phyloP scores from a whole-genome alignment of 1,139 yeast genomes.

The Torulaspora pretoriensis region DNA sequence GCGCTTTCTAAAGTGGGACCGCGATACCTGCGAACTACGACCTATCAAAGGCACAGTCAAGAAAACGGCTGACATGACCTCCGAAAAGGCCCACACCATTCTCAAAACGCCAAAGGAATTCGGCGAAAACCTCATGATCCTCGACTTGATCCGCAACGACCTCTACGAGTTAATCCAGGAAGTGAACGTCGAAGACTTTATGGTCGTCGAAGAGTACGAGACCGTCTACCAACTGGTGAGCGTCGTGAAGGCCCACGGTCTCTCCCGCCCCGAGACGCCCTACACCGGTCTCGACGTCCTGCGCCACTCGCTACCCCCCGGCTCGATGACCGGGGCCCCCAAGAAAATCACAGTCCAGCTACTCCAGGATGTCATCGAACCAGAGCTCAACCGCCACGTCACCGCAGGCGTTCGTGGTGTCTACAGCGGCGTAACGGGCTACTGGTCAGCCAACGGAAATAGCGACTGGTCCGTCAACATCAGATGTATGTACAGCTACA shows the following conservation, averaged over 20 bases:
- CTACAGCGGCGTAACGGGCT: conserved; percentile 93
- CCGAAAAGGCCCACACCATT: conserved; percentile 57
- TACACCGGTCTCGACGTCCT: conserved; percentile 76
- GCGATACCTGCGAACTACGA: conserved; percentile 63
- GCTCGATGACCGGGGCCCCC: conserved; percentile 99
- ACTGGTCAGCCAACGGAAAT: conserved; percentile 83
- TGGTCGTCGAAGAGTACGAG: conserved; percentile 89
- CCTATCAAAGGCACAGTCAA: conserved; percentile 96
- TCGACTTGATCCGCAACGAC: conserved; percentile 91
- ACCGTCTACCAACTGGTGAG: conserved; percentile 91
- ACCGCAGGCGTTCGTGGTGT: conserved; percentile 61
- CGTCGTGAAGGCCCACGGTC: conserved; percentile 67
- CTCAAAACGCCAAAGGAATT: conserved; percentile 85
- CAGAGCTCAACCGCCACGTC: conserved; percentile 40
- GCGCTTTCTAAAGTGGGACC: conserved; percentile 78
- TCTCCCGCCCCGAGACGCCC: conserved; percentile 22
- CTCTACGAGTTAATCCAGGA: conserved; percentile 62
- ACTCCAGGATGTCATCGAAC: conserved; percentile 45
- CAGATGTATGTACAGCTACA: conserved; percentile 72
- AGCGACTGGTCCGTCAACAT: conserved; percentile 97
- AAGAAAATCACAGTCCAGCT: conserved; percentile 87
- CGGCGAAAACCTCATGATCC: conserved; percentile 96
- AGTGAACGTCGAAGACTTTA: conserved; percentile 71
- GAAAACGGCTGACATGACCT: conserved; percentile 51
- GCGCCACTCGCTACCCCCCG: conserved; percentile 84